Evolutionary conservation across 441 rosid species (phyloP).

Genomic region (Metrosideros polymorpha): DNA sequence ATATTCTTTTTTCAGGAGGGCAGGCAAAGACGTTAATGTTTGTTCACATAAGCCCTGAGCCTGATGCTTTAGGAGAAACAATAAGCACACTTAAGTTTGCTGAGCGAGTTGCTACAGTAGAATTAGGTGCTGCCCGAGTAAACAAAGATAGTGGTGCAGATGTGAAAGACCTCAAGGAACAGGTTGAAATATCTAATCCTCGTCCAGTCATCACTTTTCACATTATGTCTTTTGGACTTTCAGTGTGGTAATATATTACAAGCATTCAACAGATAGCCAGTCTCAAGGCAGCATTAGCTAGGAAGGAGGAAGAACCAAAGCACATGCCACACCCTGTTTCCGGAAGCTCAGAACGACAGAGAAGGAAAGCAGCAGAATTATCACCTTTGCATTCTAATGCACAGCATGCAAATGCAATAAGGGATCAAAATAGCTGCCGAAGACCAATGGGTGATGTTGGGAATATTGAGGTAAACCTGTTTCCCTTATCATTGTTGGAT

Average conservation of each 20-base stretch:
- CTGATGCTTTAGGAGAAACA: conserved; percentile 72
- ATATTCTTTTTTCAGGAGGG: conserved; percentile 45
- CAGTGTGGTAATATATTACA: not conserved
- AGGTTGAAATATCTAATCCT: conserved; percentile 24
- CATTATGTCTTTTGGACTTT: not conserved
- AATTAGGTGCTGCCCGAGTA: conserved; percentile 80
- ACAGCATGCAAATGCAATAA: conserved; percentile 21
- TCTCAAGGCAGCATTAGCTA: conserved; percentile 76
- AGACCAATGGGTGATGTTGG: conserved; percentile 62
- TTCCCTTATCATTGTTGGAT: not conserved
- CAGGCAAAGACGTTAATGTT: conserved; percentile 94
- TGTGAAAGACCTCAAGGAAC: conserved; percentile 81
- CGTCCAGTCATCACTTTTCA: not conserved
- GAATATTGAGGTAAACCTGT: conserved; percentile 54
- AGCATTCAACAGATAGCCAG: conserved; percentile 49
- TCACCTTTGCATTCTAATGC: conserved; percentile 31
- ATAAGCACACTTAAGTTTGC: conserved; percentile 89
- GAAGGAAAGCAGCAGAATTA: conserved; percentile 39
- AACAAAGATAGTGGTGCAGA: conserved; percentile 58
- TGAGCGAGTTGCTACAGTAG: conserved; percentile 83
- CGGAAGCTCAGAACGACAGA: conserved; percentile 47
- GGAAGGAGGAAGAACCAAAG: conserved; percentile 56
- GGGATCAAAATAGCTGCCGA: conserved; percentile 27
- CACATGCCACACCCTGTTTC: conserved; percentile 33
- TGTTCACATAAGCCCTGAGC: conserved; percentile 84